phyloP scores from a whole-genome alignment of 2,329 filamentous ascomycete genomes.

The Ilyonectria sp. region DNA sequence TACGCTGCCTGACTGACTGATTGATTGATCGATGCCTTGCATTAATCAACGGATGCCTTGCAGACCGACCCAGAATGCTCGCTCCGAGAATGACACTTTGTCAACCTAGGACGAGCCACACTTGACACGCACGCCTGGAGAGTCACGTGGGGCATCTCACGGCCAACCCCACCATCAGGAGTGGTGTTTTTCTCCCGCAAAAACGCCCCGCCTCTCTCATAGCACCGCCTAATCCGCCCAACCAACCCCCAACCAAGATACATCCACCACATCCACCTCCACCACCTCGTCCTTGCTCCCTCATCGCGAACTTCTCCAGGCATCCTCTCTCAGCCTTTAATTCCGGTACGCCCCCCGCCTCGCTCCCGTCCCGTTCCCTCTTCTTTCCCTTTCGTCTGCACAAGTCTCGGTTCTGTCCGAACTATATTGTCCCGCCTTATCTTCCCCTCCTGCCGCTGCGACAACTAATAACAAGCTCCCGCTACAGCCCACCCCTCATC shows the following conservation, averaged over 20 bases:
- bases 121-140: slow-evolving; percentile 39
- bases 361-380: background rate
- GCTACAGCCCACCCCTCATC: slow-evolving; percentile 47
- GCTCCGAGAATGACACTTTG: no score
- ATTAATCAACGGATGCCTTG: slow-evolving; percentile 1
- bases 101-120: slow-evolving; percentile 25
- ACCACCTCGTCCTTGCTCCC: slow-evolving; percentile 39
- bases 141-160: slow-evolving; percentile 54
- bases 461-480: slow-evolving; percentile 48
- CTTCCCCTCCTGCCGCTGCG: slow-evolving; percentile 14
- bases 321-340: slow-evolving; percentile 28
- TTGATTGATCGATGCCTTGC: slow-evolving; percentile 17
- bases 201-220: slow-evolving; percentile 45
- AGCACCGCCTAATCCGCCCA: slow-evolving; percentile 31
- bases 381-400: slow-evolving; percentile 6
- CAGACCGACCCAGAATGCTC: background rate
- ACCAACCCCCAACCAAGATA: slow-evolving; percentile 48
- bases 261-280: slow-evolving; percentile 21
- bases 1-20: background rate
- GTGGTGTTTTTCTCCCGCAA: slow-evolving; percentile 53
- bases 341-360: slow-evolving; percentile 36
- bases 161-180: slow-evolving; percentile 52
- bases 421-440: slow-evolving; percentile 5
- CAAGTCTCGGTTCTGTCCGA: background rate
- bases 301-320: slow-evolving; percentile 41